Base-by-base conservation (phyloP, 2,329 filamentous ascomycete genomes). In the Xylaria arbuscula region DNA sequence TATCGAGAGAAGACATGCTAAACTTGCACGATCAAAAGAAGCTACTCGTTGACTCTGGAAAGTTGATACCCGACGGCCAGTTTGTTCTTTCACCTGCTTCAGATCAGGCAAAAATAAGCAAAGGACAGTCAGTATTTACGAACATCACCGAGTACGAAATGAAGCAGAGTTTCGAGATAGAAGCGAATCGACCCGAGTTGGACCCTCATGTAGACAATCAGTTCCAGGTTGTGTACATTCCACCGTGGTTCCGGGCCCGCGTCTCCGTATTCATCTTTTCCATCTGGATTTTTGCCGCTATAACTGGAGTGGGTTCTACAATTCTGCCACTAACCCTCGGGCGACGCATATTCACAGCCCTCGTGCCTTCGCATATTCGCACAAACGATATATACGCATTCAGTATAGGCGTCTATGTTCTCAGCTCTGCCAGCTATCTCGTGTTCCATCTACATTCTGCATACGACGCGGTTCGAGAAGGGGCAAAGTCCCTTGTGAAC, bases 371-470 rank as follows among this genome's bases (percentile, higher is more conserved):
- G 0, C 86, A 92, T 69, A 87, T 92, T 56, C 88, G 88, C 48
- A 92, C 95, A 77, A 99, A 98, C 80, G 96, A 99, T 78, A 92
- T 99, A 32, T 98, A 99, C 76, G 95, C 96, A 13, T 97, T 98
- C 79, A 97, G 93, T 61, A 89, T 96, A 36, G 96, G 96, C 15
- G 87, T 97, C 48, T 97, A 97, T 77, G 83, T 93, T 32, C 84
- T 97, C 4, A 93, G 92, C 11, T 89, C 88, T 3, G 76, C 88
- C 1, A 82, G 87, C 2, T 97, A 94, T 78, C 80, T 87, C 50
- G 73, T 86, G 34, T 82, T 89, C 72, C 87, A 90, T 76, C 72
- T 84, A 19, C 81, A 79, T 13, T 74, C 78, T 73, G 79, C 86
- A 19, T 76, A 77, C 48, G 53, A 64, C 13, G 80, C 77, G 48